Evolutionary conservation across 495 filamentous ascomycete genomes (phyloP).

Genomic region (Stereocaulon alpinum): DNA sequence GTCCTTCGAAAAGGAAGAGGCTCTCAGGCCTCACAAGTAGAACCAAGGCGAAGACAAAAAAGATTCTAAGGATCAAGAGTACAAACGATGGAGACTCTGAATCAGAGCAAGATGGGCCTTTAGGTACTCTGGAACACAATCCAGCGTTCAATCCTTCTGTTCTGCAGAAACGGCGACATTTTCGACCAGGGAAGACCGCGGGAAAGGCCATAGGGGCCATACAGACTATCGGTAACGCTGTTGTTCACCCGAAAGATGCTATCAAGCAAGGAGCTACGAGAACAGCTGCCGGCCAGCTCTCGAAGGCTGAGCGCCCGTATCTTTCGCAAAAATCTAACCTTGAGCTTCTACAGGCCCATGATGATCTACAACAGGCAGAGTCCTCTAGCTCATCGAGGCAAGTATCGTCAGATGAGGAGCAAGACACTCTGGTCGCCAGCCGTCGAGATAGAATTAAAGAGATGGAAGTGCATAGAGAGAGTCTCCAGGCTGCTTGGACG

Average conservation of each 20-base stretch:
- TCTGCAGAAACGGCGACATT: slow-evolving; percentile 11
- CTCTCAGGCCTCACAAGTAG: slow-evolving; percentile 12
- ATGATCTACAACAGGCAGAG: slow-evolving; percentile 23
- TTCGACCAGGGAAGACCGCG: slow-evolving; percentile 8
- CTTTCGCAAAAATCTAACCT: slow-evolving; percentile 29
- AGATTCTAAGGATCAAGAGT: slow-evolving; percentile 10
- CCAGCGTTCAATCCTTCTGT: slow-evolving; percentile 24
- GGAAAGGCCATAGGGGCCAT: slow-evolving; percentile 15
- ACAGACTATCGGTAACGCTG: slow-evolving; percentile 19
- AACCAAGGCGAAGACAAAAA: slow-evolving; percentile 16
- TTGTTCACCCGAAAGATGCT: slow-evolving; percentile 28
- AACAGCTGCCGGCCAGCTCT: slow-evolving; percentile 26
- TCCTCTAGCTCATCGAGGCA: slow-evolving; percentile 16
- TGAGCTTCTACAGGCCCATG: slow-evolving; percentile 32
- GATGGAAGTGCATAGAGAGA: slow-evolving; percentile 29
- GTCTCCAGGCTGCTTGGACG: slow-evolving; percentile 31
- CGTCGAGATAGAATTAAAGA: slow-evolving; percentile 24
- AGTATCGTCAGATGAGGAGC: slow-evolving; percentile 15
- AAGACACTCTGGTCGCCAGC: slow-evolving; percentile 5
- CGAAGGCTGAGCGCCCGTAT: slow-evolving; percentile 29
- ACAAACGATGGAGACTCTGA: neutral
- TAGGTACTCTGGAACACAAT: slow-evolving; percentile 17
- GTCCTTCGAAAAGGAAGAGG: neutral
- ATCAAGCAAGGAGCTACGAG: slow-evolving; percentile 26
- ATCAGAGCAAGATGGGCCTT: neutral